Base-by-base conservation (phyloP, 306 rosid species). In the Canavalia gladiata region DNA sequence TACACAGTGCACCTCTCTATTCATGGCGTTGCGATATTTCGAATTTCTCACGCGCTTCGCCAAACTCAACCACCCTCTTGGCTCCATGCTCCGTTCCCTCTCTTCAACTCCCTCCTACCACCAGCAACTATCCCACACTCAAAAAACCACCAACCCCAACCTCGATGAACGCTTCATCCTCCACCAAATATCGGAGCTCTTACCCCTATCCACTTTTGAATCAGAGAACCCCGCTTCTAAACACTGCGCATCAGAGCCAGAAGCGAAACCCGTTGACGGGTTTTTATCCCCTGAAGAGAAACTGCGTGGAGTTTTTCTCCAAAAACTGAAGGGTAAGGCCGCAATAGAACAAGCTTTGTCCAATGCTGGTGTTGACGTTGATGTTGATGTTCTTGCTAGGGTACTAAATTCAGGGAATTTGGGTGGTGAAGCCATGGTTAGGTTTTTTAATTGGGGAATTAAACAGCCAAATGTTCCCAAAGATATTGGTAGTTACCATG, bases 261-360 rank as follows among this genome's bases (percentile, higher is more conserved):
- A 80, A 66, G 37, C 6, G 5, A 81, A 85, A 74, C 56, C 85
- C 1, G 90, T 80, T 5, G 97, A 94, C 73, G 97, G 88, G 9
- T 90, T 88, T 78, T 55, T 94, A 66, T 77, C 76, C 43, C 91
- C 97, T 0, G 94, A 88, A 65, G 98, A 94, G 55, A 92, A 90
- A 82, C 63, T 95, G 4, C 90, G 95, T 0, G 98, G 98, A 4
- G 83, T 91, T 69, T 95, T 95, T 76, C 95, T 92, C 62, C 97
- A 89, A 83, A 95, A 86, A 49, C 83, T 95, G 78, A 91, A 72
- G 68, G 97, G 98, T 47, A 87, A 68, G 65, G 58, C 89, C 28
- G 91, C 93, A 75, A 87, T 89, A 65, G 91, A 92, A 80, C 81
- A 45, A 3, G 92, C 97, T 68, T 84, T 95, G 50, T 82, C 86